Percentiles rank a stretch among this genome's conserved stretches.
These are phyloP conservation scores for Suaeda aralocaspica DNA, from an alignment of 148 eudicot species.

Conservation along the genomic window DNA sequence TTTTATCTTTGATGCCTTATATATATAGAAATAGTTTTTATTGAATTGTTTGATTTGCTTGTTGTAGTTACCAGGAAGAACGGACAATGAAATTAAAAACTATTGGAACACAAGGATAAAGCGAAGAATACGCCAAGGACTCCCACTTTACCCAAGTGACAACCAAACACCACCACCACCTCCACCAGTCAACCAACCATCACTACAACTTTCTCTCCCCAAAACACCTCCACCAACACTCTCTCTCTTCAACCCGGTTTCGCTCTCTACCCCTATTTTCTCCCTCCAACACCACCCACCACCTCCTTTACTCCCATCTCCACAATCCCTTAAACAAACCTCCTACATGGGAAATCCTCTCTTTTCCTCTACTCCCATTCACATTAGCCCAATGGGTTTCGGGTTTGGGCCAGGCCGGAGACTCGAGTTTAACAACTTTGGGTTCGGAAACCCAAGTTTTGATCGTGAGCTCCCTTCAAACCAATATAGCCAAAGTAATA, in stretches of 20 bases:
- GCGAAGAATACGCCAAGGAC: constrained; percentile 68
- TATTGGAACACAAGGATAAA: constrained; percentile 93
- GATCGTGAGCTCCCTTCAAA: constrained; percentile 71
- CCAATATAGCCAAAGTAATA: constrained; percentile 37
- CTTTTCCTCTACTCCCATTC: constrained; percentile 20
- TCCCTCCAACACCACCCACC: constrained; percentile 20
- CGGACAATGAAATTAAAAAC: constrained; percentile 90
- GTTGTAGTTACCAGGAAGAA: constrained; percentile 75
- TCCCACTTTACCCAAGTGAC: constrained; percentile 80
- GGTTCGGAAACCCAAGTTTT: constrained; percentile 10
- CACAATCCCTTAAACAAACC: constrained; percentile 17
- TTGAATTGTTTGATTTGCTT: not conserved
- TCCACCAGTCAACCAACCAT: constrained; percentile 16
- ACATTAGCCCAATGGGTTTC: constrained; percentile 8
- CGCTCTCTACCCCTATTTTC: constrained; percentile 24
- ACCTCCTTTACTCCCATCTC: constrained; percentile 18
- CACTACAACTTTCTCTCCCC: constrained; percentile 20
- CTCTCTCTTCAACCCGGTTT: constrained; percentile 24
- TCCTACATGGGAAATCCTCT: constrained; percentile 19
- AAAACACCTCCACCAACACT: constrained; percentile 22
- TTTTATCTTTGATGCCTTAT: no score
- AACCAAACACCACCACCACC: constrained; percentile 22
- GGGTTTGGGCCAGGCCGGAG: constrained; percentile 18
- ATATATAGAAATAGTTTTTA: no score
- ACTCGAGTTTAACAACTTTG: constrained; percentile 4